These are phyloP conservation scores for Xylariaceae sp. DNA, from an alignment of 2,329 filamentous ascomycete species.

Conservation along the genomic window DNA sequence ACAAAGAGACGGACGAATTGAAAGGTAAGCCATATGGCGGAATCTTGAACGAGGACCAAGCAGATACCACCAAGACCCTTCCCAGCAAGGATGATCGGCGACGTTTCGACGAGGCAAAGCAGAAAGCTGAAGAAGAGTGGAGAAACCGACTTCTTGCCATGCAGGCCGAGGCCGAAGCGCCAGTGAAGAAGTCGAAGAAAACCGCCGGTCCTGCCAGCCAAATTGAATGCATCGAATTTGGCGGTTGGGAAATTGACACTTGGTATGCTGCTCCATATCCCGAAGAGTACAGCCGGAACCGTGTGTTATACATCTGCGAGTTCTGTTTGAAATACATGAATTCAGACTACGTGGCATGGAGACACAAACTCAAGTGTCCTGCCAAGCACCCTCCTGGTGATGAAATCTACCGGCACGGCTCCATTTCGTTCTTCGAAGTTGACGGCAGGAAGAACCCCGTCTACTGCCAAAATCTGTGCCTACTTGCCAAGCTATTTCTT, in stretches of 20 bases:
- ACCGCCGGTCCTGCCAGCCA: slow-evolving; percentile 84
- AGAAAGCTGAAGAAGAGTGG: slow-evolving; percentile 91
- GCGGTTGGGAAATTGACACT: slow-evolving; percentile 95
- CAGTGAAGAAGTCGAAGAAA: slow-evolving; percentile 66
- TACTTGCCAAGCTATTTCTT: slow-evolving; percentile 94
- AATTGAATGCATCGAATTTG: slow-evolving; percentile 98
- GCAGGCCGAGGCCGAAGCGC: slow-evolving; percentile 61
- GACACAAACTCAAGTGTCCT: slow-evolving; percentile 94
- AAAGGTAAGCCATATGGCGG: slow-evolving; percentile 95
- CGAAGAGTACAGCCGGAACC: slow-evolving; percentile 95
- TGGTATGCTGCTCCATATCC: slow-evolving; percentile 99
- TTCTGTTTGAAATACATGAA: slow-evolving; percentile 99
- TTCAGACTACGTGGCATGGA: slow-evolving; percentile 96
- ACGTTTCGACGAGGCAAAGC: slow-evolving; percentile 83
- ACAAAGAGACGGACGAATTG: slow-evolving; percentile 81
- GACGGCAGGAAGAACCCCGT: slow-evolving; percentile 95
- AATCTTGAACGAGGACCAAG: slow-evolving; percentile 82
- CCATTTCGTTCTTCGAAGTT: slow-evolving; percentile 94
- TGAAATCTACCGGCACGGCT: slow-evolving; percentile 90
- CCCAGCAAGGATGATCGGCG: slow-evolving; percentile 76
- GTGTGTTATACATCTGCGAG: slow-evolving; percentile 97
- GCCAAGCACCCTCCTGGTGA: slow-evolving; percentile 96
- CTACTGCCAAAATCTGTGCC: slow-evolving; percentile 97
- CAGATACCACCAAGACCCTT: slow-evolving; percentile 85
- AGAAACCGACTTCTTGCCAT: slow-evolving; percentile 58